Percentiles rank a stretch among this genome's conserved stretches.
Evolutionary conservation across 2,329 filamentous ascomycete genomes (phyloP).

Genomic region (Nothophaeocryptopus gaeumannii): DNA sequence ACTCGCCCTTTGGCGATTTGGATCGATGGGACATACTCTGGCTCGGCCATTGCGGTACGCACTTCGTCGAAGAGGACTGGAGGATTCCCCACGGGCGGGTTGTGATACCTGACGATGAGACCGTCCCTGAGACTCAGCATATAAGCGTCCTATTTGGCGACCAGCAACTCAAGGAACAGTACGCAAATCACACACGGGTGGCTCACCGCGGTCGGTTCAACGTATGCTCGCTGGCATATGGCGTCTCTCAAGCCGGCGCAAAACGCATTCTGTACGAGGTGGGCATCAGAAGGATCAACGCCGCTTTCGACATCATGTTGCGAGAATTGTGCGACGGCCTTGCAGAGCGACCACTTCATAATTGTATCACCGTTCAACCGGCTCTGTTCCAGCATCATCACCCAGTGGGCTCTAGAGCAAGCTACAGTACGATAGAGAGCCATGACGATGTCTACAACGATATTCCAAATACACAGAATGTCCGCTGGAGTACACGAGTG

Average conservation of each 20-base stretch:
- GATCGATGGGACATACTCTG: conserved; percentile 37
- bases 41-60: conserved; percentile 33
- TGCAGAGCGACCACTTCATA: conserved; percentile 33
- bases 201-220: conserved; percentile 43
- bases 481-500: conserved; percentile 43
- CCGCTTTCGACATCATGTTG: conserved; percentile 38
- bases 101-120: conserved; percentile 21
- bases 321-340: conserved; percentile 32
- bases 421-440: conserved; percentile 40
- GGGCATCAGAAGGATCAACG: conserved; percentile 41
- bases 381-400: conserved; percentile 50
- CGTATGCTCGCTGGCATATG: conserved; percentile 47
- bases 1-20: conserved; percentile 39
- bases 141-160: conserved; percentile 25
- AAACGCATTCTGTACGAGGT: conserved; percentile 45
- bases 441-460: conserved; percentile 35
- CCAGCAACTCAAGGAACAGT: conserved; percentile 16
- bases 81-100: conserved; percentile 18
- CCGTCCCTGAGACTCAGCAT: conserved; percentile 22
- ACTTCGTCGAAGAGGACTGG: conserved; percentile 6
- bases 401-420: conserved; percentile 36
- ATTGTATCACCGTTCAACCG: conserved; percentile 44
- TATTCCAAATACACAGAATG: conserved; percentile 34
- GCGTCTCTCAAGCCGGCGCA: conserved; percentile 46
- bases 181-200: conserved; percentile 42